Evolutionary conservation across 106 monocot genomes (phyloP).

Genomic region (Dioscorea zingiberensis): DNA sequence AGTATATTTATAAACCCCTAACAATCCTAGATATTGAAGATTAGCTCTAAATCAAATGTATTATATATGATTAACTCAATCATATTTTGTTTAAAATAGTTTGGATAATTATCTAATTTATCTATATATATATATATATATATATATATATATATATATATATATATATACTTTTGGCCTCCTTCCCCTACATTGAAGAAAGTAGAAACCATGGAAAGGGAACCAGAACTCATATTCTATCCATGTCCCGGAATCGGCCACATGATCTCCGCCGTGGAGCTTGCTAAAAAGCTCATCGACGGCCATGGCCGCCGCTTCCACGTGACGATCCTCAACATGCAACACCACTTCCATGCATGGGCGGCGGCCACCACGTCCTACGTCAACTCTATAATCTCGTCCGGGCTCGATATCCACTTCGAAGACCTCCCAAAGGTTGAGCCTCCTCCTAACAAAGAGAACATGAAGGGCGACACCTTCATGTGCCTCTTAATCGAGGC

Average conservation of each 20-base stretch:
- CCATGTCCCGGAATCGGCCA: conserved; percentile 19
- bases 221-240: conserved; percentile 10
- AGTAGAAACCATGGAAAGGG: not conserved
- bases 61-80: no score
- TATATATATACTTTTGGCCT: no score
- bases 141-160: no score
- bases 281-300: conserved; percentile 16
- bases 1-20: no score
- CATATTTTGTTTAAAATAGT: no score
- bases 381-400: conserved; percentile 12
- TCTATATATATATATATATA: no score
- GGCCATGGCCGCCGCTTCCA: conserved; percentile 11
- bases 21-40: no score
- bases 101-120: no score
- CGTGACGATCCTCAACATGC: conserved; percentile 25
- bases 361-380: conserved; percentile 3
- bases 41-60: no score
- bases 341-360: not conserved
- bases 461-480: conserved; percentile 5
- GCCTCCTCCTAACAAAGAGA: not conserved
- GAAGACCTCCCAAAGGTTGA: conserved; percentile 17
- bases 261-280: conserved; percentile 18
- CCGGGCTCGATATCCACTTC: conserved; percentile 28
- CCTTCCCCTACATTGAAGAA: no score
- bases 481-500: conserved; percentile 7